Evolutionary conservation across 2,329 filamentous ascomycete species (phyloP).

Genomic region (Alternaria conjuncta): DNA sequence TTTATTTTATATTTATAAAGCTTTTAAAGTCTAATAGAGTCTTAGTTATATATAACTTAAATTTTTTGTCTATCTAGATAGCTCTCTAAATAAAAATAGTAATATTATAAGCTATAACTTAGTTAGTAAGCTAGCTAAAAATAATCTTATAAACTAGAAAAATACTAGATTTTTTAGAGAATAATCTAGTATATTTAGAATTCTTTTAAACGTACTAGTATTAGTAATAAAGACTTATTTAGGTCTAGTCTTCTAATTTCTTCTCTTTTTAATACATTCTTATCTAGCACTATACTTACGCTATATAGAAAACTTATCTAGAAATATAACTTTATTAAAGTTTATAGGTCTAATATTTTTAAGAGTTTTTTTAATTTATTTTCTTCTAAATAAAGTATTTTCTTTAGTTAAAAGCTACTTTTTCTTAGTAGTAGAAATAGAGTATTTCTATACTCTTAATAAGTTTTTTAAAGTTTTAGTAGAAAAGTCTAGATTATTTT

Average conservation of each 20-base stretch:
- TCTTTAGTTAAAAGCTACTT: not conserved
- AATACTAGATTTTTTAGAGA: not conserved
- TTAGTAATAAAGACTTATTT: not conserved
- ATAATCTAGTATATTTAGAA: not conserved
- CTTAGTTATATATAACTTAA: too few relatives aligned
- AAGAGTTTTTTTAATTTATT: not conserved
- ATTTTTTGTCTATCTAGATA: not conserved
- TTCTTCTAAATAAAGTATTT: not conserved
- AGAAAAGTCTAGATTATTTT: not conserved
- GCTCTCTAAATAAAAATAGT: not conserved
- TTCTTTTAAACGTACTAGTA: not conserved
- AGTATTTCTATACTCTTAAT: not conserved
- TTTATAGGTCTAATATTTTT: not conserved
- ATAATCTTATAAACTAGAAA: not conserved
- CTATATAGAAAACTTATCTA: not conserved
- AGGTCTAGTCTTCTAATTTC: not conserved
- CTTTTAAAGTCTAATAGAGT: too few relatives aligned
- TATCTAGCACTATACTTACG: not conserved
- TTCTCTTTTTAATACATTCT: too few relatives aligned
- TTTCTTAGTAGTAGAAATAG: not conserved
- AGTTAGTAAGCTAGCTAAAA: not conserved
- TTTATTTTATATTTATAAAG: not conserved
- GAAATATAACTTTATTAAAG: not conserved
- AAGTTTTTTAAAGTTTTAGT: not conserved
- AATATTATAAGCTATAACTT: not conserved